Conservation (phyloP, 805 yeast genomes). For the Kregervanrija fluxuum region DNA sequence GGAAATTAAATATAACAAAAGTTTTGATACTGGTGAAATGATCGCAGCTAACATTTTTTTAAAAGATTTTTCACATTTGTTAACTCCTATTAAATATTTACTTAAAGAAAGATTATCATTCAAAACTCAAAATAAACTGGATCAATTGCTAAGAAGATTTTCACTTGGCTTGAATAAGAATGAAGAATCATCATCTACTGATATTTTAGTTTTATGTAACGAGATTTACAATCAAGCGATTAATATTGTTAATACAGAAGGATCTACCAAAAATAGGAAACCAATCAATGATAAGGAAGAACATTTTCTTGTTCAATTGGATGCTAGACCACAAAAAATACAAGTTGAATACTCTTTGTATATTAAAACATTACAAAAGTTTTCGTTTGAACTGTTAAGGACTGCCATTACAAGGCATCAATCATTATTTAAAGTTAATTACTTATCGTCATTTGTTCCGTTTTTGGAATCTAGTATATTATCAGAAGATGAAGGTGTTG, state of each 20-base stretch:
- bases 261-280: slow-evolving; percentile 11
- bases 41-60: slow-evolving; percentile 59
- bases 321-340: slow-evolving; percentile 48
- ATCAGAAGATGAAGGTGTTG: slow-evolving; percentile 72
- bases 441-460: slow-evolving; percentile 70
- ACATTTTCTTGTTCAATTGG: slow-evolving; percentile 70
- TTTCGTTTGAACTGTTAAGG: slow-evolving; percentile 70
- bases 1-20: slow-evolving; percentile 84
- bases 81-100: slow-evolving; percentile 63
- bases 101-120: slow-evolving; percentile 57
- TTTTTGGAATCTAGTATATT: slow-evolving; percentile 51
- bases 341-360: slow-evolving; percentile 51
- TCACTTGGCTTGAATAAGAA: slow-evolving; percentile 77
- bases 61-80: slow-evolving; percentile 44
- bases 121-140: slow-evolving; percentile 66
- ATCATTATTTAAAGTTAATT: slow-evolving; percentile 48
- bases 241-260: slow-evolving; percentile 18
- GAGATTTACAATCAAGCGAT: slow-evolving; percentile 58
- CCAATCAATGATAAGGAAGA: slow-evolving; percentile 28
- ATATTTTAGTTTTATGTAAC: slow-evolving; percentile 62
- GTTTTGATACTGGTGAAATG: slow-evolving; percentile 81
- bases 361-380: slow-evolving; percentile 57
- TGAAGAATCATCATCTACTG: slow-evolving; percentile 45
- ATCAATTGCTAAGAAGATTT: slow-evolving; percentile 69
- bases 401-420: slow-evolving; percentile 62